Evolutionary conservation across 2,329 filamentous ascomycete species (phyloP).

Genomic region (Trichoderma brevicompactum): DNA sequence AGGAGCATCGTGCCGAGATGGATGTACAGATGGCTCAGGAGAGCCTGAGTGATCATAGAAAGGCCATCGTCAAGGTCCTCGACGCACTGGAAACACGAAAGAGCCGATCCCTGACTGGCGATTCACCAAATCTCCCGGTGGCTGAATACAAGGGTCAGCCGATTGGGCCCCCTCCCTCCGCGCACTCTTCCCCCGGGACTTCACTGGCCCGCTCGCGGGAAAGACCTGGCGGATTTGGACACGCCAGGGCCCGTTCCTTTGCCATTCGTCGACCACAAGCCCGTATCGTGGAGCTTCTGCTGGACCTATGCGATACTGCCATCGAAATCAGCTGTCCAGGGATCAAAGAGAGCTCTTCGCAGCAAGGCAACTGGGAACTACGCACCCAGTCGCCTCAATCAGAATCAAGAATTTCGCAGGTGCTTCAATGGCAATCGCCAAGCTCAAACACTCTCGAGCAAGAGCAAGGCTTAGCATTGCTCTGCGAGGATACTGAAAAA

Average conservation of each 20-base stretch:
- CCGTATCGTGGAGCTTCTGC: conserved; percentile 89
- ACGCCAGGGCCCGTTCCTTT: conserved; percentile 82
- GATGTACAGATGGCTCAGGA: conserved; percentile 97
- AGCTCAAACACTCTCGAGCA: conserved; percentile 90
- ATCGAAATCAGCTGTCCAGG: conserved; percentile 93
- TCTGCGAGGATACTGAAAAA: conserved; percentile 90
- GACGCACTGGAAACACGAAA: conserved; percentile 85
- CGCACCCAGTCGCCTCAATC: conserved; percentile 95
- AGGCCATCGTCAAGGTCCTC: conserved; percentile 91
- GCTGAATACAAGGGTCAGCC: conserved; percentile 87
- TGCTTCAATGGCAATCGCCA: conserved; percentile 95
- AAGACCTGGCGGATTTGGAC: conserved; percentile 76
- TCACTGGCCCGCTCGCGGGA: conserved; percentile 74
- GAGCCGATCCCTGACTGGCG: conserved; percentile 64
- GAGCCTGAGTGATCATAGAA: conserved; percentile 86
- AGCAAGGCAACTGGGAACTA: conserved; percentile 70
- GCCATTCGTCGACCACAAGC: conserved; percentile 87
- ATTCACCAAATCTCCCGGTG: conserved; percentile 56
- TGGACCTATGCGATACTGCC: conserved; percentile 94
- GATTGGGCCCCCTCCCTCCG: conserved; percentile 77
- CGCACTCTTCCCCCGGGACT: conserved; percentile 71
- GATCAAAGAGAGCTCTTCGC: conserved; percentile 79
- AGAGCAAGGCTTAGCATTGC: conserved; percentile 81
- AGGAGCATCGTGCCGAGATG: conserved; percentile 96
- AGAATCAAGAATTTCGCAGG: conserved; percentile 90